These are phyloP conservation scores for Fusarium bulbicola DNA, from an alignment of 2,329 filamentous ascomycete genomes.

Conservation along the genomic window DNA sequence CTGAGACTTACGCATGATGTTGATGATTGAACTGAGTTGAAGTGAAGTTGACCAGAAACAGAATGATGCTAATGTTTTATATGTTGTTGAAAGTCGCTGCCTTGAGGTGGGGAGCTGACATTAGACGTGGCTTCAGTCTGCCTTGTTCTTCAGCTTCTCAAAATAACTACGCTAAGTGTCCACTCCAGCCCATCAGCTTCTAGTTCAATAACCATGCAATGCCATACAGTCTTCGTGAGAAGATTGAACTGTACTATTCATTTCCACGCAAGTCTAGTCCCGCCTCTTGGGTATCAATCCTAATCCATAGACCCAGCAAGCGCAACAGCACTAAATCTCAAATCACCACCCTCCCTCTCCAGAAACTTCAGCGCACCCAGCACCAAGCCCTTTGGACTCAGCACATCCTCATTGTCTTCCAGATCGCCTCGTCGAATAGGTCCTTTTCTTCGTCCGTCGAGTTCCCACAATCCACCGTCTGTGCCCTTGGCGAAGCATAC, in stretches of 20 bases:
- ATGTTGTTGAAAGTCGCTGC: slow-evolving; percentile 25
- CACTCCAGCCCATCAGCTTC: background rate
- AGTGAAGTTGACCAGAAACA: fast-evolving
- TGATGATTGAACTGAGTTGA: background rate
- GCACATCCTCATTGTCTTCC: slow-evolving; percentile 70
- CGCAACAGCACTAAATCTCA: slow-evolving; percentile 68
- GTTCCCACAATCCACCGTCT: slow-evolving; percentile 71
- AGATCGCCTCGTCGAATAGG: slow-evolving; percentile 66
- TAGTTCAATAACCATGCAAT: background rate
- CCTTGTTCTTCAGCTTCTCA: slow-evolving; percentile 12
- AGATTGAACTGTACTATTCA: background rate
- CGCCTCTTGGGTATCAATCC: slow-evolving; percentile 23
- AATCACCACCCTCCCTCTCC: slow-evolving; percentile 63
- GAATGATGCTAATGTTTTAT: background rate
- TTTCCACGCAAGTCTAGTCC: background rate
- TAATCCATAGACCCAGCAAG: slow-evolving; percentile 62
- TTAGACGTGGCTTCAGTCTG: slow-evolving; percentile 34
- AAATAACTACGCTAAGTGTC: background rate
- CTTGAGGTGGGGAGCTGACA: slow-evolving; percentile 36
- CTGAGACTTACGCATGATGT: slow-evolving; percentile 29
- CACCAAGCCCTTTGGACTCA: slow-evolving; percentile 78
- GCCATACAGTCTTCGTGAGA: background rate
- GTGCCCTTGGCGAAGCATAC: slow-evolving; percentile 87
- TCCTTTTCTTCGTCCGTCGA: slow-evolving; percentile 67
- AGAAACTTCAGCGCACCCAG: slow-evolving; percentile 71